Base-by-base conservation (phyloP, 371 early-diverging fungal species). In the Saksenaea oblongispora region DNA sequence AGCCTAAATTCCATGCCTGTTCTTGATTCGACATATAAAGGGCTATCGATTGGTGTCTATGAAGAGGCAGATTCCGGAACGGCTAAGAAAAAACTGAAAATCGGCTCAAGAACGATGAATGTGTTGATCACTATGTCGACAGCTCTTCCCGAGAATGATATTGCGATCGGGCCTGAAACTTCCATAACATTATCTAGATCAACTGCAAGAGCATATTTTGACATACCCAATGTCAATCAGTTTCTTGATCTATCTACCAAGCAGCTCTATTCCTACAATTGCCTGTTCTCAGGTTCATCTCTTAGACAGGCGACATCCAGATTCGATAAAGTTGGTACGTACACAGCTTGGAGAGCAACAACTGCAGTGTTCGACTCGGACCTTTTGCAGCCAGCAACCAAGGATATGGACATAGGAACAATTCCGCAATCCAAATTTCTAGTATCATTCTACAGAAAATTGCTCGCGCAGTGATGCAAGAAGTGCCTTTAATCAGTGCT, bases 61-160 rank as follows among this genome's bases (percentile, higher is more conserved):
- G 65, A 64, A 59, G 59, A 59, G 47, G 59, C 60, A 55, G 60
- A 64, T 34, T 59, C 59, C 54, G 54, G 44, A 59, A 37, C 59
- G 53, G 59, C 56, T 42, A 58, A 58, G 54, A 37, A 42, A 34
- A 64, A 64, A 44, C 64, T 64, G 58, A 64, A 59, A 41, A 59
- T 64, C 37, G 64, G 54, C 35, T 53, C 59, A 35, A 64, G 59
- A 28, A 64, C 64, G 55, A 18, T 59, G 42, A 59, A 64, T 56
- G 59, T 65, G 44, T 44, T 65, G 24, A 35, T 65, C 44, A 65
- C 65, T 15, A 9, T 42, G 42, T 42, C 42, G 17, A 13, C n/a
- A 42, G n/a, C n/a, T n/a, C n/a, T n/a, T n/a, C n/a, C n/a, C n/a
- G n/a, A n/a, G n/a, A n/a, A n/a, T n/a, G n/a, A n/a, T n/a, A n/a